Percentiles rank a stretch among this genome's conserved stretches.
Evolutionary conservation across 2,329 filamentous ascomycete genomes (phyloP).

Genomic region (Calonectria multiphialidica): DNA sequence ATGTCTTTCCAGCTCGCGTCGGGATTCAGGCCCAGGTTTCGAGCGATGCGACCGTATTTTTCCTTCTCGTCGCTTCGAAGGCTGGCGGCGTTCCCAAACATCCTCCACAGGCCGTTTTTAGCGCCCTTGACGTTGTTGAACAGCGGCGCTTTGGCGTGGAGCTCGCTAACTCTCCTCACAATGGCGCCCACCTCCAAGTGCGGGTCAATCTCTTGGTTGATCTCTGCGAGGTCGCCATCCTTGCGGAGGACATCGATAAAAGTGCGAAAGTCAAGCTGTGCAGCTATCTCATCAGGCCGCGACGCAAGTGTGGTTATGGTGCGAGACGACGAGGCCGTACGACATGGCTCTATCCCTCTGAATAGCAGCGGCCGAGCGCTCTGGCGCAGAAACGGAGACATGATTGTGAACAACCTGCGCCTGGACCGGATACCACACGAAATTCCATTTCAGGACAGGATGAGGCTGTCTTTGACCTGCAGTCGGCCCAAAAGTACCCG

Average conservation of each 20-base stretch:
- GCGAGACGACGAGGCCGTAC: not conserved
- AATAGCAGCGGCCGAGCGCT: not conserved
- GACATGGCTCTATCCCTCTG: not conserved
- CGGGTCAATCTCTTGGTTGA: constrained; percentile 56
- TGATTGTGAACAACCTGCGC: not conserved
- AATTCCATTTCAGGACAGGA: not conserved
- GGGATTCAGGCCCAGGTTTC: not conserved
- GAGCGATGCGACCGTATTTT: constrained; percentile 10
- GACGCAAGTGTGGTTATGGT: not conserved
- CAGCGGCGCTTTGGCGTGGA: constrained; percentile 59
- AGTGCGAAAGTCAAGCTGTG: constrained; percentile 55
- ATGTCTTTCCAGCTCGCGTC: constrained; percentile 11
- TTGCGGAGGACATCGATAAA: constrained; percentile 57
- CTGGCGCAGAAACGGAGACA: not conserved
- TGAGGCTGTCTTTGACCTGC: not conserved
- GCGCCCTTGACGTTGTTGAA: constrained; percentile 64
- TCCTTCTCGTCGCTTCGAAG: not conserved
- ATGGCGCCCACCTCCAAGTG: constrained; percentile 61
- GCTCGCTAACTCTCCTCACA: constrained; percentile 58
- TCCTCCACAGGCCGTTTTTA: constrained; percentile 52
- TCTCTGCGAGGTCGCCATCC: constrained; percentile 59
- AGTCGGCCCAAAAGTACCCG: not conserved
- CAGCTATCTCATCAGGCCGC: not conserved
- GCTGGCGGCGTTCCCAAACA: constrained; percentile 11
- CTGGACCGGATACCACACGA: not conserved